Conservation (phyloP, 192 early-diverging fungal genomes). For the Backusella tuberculispora region DNA sequence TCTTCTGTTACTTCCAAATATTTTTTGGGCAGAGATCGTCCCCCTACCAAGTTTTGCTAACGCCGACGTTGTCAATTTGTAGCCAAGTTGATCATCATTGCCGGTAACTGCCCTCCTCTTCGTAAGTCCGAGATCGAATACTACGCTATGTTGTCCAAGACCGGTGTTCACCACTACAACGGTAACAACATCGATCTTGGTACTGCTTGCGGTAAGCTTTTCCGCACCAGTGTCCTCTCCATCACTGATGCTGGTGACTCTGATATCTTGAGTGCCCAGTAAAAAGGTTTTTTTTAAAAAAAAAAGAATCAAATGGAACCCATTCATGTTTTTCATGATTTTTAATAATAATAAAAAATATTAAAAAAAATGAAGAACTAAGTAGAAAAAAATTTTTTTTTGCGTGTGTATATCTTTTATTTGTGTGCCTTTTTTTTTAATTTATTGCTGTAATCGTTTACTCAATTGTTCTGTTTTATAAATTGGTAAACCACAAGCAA, state of each 20-base stretch:
- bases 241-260: constrained; percentile 99
- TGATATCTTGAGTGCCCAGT: constrained; percentile 50
- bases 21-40: constrained; percentile 28
- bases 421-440: constrained; percentile 9
- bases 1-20: constrained; percentile 2
- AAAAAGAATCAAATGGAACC: background rate
- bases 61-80: constrained; percentile 30
- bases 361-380: background rate
- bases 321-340: background rate
- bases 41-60: constrained; percentile 17
- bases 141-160: constrained; percentile 99
- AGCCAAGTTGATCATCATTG: constrained; percentile 99
- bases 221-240: constrained; percentile 92
- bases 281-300: constrained; percentile 15
- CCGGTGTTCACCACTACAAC: constrained; percentile 99
- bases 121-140: constrained; percentile 99
- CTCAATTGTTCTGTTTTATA: constrained; percentile 36
- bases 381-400: background rate
- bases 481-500: constrained; percentile 59
- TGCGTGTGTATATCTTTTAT: background rate
- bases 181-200: constrained; percentile 99
- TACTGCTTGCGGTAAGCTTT: constrained; percentile 99
- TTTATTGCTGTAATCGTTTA: background rate
- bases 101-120: constrained; percentile 99
- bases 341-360: background rate